A percentile compares a stretch with the other conserved stretches of the same genome.
Evolutionary conservation across 169 alveolate species (phyloP).

Genomic region (Toxoplasma gondii): DNA sequence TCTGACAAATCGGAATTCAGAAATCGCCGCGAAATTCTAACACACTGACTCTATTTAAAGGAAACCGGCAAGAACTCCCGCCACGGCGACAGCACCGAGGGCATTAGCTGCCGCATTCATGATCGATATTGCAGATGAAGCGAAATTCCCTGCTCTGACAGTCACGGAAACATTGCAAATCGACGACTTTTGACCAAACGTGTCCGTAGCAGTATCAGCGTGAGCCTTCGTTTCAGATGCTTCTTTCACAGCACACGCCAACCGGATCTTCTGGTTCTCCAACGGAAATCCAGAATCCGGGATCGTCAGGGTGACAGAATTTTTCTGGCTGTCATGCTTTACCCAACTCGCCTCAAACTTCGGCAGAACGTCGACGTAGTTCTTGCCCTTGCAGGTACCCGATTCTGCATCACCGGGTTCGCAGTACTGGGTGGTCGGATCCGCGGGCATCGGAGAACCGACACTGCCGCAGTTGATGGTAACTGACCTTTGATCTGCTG

Average conservation of each 20-base stretch:
- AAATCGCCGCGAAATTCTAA: neutral
- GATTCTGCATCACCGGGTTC: too few species aligned
- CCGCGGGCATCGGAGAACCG: neutral
- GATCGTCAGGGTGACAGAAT: neutral
- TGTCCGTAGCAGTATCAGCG: neutral
- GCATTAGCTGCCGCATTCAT: too few species aligned
- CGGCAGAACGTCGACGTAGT: neutral
- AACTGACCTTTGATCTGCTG: neutral
- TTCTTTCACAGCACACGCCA: neutral
- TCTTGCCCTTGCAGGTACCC: neutral
- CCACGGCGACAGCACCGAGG: too few species aligned
- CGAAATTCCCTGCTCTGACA: neutral
- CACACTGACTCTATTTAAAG: neutral
- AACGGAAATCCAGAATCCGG: neutral
- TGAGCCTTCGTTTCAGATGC: neutral
- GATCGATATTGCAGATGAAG: too few species aligned
- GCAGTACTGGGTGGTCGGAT: neutral
- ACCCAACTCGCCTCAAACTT: neutral
- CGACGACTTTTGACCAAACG: too few species aligned
- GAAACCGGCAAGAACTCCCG: too few species aligned
- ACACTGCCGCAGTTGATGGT: neutral
- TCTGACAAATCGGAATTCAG: too few species aligned
- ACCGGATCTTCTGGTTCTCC: neutral
- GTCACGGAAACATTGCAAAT: neutral
- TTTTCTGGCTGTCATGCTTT: neutral